Evolutionary conservation across 2,329 filamentous ascomycete species (phyloP).

Genomic region (Calonectria crousiana): DNA sequence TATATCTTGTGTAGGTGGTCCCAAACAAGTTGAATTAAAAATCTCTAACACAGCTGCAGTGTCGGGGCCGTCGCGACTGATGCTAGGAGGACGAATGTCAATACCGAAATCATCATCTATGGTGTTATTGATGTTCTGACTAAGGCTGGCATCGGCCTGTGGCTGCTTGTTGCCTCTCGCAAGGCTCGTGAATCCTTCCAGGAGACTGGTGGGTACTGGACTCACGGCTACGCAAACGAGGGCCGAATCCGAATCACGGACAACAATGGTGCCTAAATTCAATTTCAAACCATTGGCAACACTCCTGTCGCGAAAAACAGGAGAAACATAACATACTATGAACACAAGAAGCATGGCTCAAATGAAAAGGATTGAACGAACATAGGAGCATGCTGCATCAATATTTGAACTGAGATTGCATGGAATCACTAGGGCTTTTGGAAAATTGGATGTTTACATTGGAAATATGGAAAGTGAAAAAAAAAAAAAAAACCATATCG

Average conservation of each 20-base stretch:
- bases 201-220: slow-evolving; percentile 55
- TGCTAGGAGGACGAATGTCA: slow-evolving; percentile 42
- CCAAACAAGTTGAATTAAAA: neutral
- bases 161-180: slow-evolving; percentile 52
- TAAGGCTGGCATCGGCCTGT: slow-evolving; percentile 47
- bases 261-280: slow-evolving; percentile 43
- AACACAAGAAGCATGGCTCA: neutral
- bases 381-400: neutral
- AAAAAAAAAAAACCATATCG: neutral
- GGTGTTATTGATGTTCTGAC: slow-evolving; percentile 47
- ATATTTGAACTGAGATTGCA: neutral
- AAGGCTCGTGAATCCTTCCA: slow-evolving; percentile 51
- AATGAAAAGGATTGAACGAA: neutral
- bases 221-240: slow-evolving; percentile 51
- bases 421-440: neutral
- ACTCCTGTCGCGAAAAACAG: neutral
- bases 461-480: neutral
- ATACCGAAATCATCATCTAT: slow-evolving; percentile 47
- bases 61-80: slow-evolving; percentile 46
- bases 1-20: slow-evolving; percentile 46
- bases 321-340: neutral
- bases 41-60: slow-evolving; percentile 24
- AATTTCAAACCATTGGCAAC: neutral
- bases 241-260: slow-evolving; percentile 56
- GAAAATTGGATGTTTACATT: neutral